Evolutionary conservation across 1,284 basidiomycete genomes (phyloP).

Genomic region (Sporisorium iseilematis-ciliati): DNA sequence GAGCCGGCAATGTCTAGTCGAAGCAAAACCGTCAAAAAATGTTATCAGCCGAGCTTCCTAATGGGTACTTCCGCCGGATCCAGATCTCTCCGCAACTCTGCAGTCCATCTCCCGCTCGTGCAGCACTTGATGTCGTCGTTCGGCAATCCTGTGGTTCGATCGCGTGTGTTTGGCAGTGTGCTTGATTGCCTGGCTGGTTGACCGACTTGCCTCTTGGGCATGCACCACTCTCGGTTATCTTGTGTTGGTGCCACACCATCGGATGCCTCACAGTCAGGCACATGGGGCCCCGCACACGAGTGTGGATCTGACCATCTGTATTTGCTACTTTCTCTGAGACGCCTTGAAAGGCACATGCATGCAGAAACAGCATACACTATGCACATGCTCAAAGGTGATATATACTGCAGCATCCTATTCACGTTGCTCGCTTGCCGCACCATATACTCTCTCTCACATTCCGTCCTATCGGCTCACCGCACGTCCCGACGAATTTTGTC

Average conservation of each 20-base stretch:
- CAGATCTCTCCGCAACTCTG: too few species aligned
- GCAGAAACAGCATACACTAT: not conserved
- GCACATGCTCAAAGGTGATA: not conserved
- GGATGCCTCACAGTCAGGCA: not conserved
- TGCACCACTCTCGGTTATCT: not conserved
- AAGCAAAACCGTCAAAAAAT: not conserved
- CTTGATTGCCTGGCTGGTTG: not conserved
- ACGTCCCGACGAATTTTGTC: not conserved
- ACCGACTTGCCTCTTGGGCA: not conserved
- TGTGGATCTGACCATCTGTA: not conserved
- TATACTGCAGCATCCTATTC: not conserved
- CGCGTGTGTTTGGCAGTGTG: not conserved
- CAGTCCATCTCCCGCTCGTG: too few species aligned
- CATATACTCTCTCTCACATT: not conserved
- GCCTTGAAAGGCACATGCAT: not conserved
- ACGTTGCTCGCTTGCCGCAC: not conserved
- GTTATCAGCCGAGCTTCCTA: not conserved
- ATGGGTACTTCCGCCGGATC: too few species aligned
- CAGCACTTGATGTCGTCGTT: not conserved
- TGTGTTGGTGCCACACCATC: not conserved
- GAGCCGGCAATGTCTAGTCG: not conserved
- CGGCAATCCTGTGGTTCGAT: slow-evolving; percentile 3
- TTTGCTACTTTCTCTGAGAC: not conserved
- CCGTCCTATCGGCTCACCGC: not conserved
- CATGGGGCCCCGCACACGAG: not conserved